Conservation (phyloP, 1,284 basidiomycete genomes). For the Moesziomyces antarcticus region DNA sequence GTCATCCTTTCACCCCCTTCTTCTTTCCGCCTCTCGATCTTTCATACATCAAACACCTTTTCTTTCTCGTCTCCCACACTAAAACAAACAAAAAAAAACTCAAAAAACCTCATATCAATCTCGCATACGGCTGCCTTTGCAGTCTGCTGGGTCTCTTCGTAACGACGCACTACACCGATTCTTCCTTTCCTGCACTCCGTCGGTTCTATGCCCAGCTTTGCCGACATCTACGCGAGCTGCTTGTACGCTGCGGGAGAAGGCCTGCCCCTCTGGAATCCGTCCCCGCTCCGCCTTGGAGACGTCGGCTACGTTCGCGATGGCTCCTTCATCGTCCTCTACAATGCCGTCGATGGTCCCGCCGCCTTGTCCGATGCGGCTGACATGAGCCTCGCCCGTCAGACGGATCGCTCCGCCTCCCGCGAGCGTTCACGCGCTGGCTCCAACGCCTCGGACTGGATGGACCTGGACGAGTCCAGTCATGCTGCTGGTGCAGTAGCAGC, state of each 20-base stretch:
- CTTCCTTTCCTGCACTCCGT: not conserved
- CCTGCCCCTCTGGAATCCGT: conserved; percentile 56
- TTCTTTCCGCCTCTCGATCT: no score
- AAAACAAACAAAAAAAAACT: no score
- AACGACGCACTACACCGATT: no score
- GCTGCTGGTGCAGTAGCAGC: conserved; percentile 1
- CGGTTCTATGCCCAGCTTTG: conserved; percentile 33
- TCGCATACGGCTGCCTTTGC: no score
- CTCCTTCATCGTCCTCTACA: conserved; percentile 53
- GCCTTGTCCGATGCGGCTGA: conserved; percentile 38
- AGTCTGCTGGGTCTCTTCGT: no score
- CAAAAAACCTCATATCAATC: no score
- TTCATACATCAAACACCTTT: no score
- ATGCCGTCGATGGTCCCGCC: conserved; percentile 46
- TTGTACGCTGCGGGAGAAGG: conserved; percentile 52
- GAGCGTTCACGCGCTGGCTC: conserved; percentile 21
- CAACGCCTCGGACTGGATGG: conserved; percentile 7
- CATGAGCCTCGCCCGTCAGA: conserved; percentile 33
- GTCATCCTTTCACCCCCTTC: conserved; percentile 1
- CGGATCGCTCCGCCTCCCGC: conserved; percentile 25
- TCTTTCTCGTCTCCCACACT: no score
- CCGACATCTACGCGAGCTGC: conserved; percentile 52
- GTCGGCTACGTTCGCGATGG: conserved; percentile 57
- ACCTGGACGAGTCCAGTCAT: conserved; percentile 12
- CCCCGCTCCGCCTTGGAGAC: conserved; percentile 45